phyloP scores from a whole-genome alignment of 192 early-diverging fungal species.

The Umbelopsis isabellina region DNA sequence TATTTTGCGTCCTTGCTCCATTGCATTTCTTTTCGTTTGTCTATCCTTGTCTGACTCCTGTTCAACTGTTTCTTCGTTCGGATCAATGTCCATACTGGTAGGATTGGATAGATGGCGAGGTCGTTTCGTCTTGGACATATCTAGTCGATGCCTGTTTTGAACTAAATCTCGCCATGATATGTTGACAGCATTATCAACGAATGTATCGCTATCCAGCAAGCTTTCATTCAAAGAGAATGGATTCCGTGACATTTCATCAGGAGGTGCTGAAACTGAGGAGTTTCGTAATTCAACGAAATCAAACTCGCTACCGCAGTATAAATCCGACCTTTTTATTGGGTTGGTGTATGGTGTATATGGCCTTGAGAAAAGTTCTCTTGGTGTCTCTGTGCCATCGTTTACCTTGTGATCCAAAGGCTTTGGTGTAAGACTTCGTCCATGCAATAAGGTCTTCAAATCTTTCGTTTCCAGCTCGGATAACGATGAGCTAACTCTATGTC shows the following conservation, averaged over 20 bases:
- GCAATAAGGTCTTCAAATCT: constrained; percentile 13
- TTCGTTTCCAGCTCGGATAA: neutral
- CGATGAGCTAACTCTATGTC: neutral
- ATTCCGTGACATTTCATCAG: neutral
- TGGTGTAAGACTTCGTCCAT: constrained; percentile 5
- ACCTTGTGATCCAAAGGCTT: neutral
- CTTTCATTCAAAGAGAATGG: constrained; percentile 9
- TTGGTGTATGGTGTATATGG: constrained; percentile 1
- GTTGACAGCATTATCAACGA: neutral
- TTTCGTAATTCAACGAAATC: neutral
- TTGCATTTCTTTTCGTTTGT: neutral
- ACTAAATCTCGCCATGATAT: constrained; percentile 19
- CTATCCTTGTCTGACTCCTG: neutral
- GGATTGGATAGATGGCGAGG: neutral
- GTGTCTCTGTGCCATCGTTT: neutral
- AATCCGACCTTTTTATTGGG: neutral
- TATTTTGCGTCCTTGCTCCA: neutral
- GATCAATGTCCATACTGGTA: constrained; percentile 9
- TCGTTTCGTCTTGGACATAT: constrained; percentile 1
- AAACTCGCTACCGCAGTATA: constrained; percentile 8
- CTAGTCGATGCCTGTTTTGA: constrained; percentile 7
- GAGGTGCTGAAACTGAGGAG: neutral
- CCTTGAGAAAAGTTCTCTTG: neutral
- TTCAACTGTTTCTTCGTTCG: neutral
- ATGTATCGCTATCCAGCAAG: constrained; percentile 11